Evolutionary conservation across 2,329 filamentous ascomycete genomes (phyloP).

Genomic region (Teratosphaeria viscida): DNA sequence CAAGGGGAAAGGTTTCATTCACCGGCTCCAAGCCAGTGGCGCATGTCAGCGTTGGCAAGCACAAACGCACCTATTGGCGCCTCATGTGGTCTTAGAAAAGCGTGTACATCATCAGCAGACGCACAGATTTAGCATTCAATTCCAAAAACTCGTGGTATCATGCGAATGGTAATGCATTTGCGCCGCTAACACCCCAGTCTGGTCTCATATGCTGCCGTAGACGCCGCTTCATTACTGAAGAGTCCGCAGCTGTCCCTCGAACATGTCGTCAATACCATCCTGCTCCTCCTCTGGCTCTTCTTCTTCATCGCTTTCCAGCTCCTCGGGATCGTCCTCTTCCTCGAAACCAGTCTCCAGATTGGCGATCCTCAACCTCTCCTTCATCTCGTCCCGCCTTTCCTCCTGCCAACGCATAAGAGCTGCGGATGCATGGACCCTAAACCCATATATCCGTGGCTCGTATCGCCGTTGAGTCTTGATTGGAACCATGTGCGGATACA

Average conservation of each 20-base stretch:
- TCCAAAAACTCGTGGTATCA: neutral
- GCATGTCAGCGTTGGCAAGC: neutral
- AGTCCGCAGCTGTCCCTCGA: conserved; percentile 20
- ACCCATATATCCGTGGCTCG: conserved; percentile 83
- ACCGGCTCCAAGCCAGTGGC: neutral
- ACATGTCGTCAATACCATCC: conserved; percentile 40
- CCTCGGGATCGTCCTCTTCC: conserved; percentile 51
- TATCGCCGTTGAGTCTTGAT: conserved; percentile 78
- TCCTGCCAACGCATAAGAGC: conserved; percentile 88
- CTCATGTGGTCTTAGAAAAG: neutral
- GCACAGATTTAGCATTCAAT: neutral
- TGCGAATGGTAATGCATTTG: neutral
- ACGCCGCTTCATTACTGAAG: conserved; percentile 3
- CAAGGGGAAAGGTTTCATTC: neutral
- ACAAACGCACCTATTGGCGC: neutral
- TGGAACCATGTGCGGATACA: conserved; percentile 83
- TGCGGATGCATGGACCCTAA: conserved; percentile 85
- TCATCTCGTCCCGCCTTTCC: conserved; percentile 69
- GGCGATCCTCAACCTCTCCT: conserved; percentile 58
- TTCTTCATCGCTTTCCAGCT: conserved; percentile 49
- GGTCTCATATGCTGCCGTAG: neutral
- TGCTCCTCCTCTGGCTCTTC: conserved; percentile 51
- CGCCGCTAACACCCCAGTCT: neutral
- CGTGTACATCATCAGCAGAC: neutral
- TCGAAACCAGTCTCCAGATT: conserved; percentile 70